Conservation (phyloP, 2,329 filamentous ascomycete genomes). For the Pyrenophora tritici-repentis region DNA sequence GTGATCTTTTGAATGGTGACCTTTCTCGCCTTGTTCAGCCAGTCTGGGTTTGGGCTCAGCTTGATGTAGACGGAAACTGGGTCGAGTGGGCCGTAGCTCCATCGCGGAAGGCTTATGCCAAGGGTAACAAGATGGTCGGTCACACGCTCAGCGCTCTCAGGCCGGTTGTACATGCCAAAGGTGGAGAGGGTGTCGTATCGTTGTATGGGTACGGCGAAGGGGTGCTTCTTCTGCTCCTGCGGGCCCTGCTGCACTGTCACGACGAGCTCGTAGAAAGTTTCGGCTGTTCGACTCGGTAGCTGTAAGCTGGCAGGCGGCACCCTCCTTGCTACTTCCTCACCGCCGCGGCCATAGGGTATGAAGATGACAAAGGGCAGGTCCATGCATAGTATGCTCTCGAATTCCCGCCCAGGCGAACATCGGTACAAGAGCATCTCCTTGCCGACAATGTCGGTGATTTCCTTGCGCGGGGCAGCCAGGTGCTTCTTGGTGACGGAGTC, state of each 20-base stretch:
- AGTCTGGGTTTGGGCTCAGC: slow-evolving; percentile 87
- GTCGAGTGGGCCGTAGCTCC: slow-evolving; percentile 95
- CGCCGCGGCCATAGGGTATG: slow-evolving; percentile 90
- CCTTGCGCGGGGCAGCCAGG: slow-evolving; percentile 84
- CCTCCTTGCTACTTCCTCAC: slow-evolving; percentile 84
- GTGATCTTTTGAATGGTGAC: slow-evolving; percentile 95
- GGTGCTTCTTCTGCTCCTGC: slow-evolving; percentile 84
- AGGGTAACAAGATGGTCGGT: slow-evolving; percentile 90
- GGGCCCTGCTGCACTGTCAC: slow-evolving; percentile 93
- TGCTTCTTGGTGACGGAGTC: slow-evolving; percentile 93
- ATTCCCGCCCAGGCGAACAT: slow-evolving; percentile 80
- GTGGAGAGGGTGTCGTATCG: slow-evolving; percentile 96
- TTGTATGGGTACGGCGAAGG: slow-evolving; percentile 86
- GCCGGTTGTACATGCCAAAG: slow-evolving; percentile 99
- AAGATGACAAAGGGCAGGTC: slow-evolving; percentile 97
- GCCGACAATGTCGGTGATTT: slow-evolving; percentile 89
- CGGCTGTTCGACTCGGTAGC: slow-evolving; percentile 88
- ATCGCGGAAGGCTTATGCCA: slow-evolving; percentile 87
- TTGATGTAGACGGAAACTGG: slow-evolving; percentile 97
- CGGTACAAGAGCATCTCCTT: slow-evolving; percentile 94
- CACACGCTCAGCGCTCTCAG: slow-evolving; percentile 82
- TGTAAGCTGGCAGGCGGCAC: slow-evolving; percentile 93
- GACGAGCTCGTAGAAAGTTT: slow-evolving; percentile 96
- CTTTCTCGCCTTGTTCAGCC: slow-evolving; percentile 85
- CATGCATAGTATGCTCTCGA: slow-evolving; percentile 91